These are phyloP conservation scores for Rhizopus arrhizus DNA, from an alignment of 371 early-diverging fungal species.

Conservation along the genomic window DNA sequence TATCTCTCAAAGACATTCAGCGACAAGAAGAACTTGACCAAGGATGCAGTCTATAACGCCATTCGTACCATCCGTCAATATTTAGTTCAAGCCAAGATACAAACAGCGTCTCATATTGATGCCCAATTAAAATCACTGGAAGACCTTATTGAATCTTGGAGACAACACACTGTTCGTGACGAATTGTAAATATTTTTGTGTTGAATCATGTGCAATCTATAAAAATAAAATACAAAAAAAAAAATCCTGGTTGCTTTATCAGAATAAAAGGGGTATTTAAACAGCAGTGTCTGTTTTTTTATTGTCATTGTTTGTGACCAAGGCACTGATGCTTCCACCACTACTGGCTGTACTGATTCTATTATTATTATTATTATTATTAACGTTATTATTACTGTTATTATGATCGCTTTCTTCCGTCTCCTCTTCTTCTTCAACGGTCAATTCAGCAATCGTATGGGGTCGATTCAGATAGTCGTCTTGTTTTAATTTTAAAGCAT, in stretches of 20 bases:
- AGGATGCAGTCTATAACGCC: slow-evolving; percentile 33
- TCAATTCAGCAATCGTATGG: neutral
- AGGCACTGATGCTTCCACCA: slow-evolving; percentile 16
- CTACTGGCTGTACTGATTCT: slow-evolving; percentile 20
- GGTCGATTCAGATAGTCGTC: slow-evolving; percentile 31
- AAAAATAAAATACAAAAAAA: too few relatives aligned
- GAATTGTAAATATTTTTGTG: slow-evolving; percentile 29
- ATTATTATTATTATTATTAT: slow-evolving; percentile 16
- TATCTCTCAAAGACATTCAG: slow-evolving; percentile 36
- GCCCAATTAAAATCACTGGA: slow-evolving; percentile 42
- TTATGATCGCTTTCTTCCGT: neutral
- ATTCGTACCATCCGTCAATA: slow-evolving; percentile 36
- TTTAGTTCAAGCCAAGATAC: slow-evolving; percentile 37
- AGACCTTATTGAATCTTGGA: slow-evolving; percentile 38
- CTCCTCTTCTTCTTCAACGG: slow-evolving; percentile 7
- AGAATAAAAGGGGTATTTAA: neutral
- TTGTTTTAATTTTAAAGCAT: slow-evolving; percentile 58
- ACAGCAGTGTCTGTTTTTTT: neutral
- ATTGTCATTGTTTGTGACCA: neutral
- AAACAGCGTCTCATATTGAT: slow-evolving; percentile 42
- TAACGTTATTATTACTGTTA: neutral
- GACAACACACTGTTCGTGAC: slow-evolving; percentile 25
- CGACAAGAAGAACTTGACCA: slow-evolving; percentile 30
- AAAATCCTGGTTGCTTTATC: too few relatives aligned
- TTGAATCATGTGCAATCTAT: too few relatives aligned